Base-by-base conservation (phyloP, 148 eudicot genomes). In the Amaranthus palmeri region DNA sequence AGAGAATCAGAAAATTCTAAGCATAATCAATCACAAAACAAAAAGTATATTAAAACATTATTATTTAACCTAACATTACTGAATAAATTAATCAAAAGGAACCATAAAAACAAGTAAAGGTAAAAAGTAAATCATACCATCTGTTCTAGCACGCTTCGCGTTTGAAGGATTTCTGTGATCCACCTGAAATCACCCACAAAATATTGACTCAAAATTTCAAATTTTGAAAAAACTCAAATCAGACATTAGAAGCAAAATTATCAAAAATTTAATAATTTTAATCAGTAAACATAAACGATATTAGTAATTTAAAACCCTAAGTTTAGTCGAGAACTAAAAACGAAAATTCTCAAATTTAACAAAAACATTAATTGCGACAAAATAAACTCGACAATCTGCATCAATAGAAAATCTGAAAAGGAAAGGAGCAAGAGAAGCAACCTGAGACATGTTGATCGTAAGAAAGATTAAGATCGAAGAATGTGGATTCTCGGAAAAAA, bases 61-160 rank as follows among this genome's bases (percentile, higher is more conserved):
- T n/a, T n/a, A n/a, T n/a, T n/a, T n/a, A n/a, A n/a, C n/a, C n/a
- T n/a, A n/a, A n/a, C n/a, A n/a, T n/a, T n/a, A n/a, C n/a, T n/a
- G n/a, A n/a, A n/a, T n/a, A n/a, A n/a, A n/a, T n/a, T n/a, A n/a
- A n/a, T n/a, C n/a, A n/a, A n/a, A n/a, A n/a, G n/a, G n/a, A n/a
- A n/a, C n/a, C n/a, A n/a, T n/a, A n/a, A n/a, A n/a, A n/a, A n/a
- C n/a, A n/a, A n/a, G n/a, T n/a, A n/a, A n/a, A n/a, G n/a, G n/a
- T 8, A 51, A 41, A 44, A 50, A 57, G 1, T 25, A 1, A 25
- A 47, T 18, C 55, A 69, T 85, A 92, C 97, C 97, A 79, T 92
- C 97, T 65, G 97, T 92, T 76, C 97, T 82, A 50, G 97, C 97
- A 57, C 97, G 92, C 80, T 92, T 92, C 60, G 88, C 81, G 0